Evolutionary conservation across 352 stramenopile species (phyloP), one percentile per base, ranked within the genome.

Genomic region (Globisporangium canariense): DNA sequence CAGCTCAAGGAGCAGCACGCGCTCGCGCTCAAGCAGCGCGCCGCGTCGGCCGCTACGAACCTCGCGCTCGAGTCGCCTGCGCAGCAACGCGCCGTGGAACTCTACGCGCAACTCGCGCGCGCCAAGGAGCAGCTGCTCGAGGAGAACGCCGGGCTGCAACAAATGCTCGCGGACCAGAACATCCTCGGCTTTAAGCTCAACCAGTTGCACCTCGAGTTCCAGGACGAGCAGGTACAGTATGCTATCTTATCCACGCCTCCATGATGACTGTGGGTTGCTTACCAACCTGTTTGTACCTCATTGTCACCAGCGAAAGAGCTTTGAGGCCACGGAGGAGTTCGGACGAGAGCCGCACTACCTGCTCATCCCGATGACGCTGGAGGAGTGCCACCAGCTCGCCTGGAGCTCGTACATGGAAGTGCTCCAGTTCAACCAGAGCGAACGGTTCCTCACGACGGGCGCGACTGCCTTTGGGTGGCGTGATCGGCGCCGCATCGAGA

Each of bases 31-130:
- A 16, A 61, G 56, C 56, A 41, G 25, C 56, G 40, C 13, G 25
- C 40, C 22, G 14, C n/a, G 10, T 41, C 36, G 9, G 18, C 22
- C 4, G 25, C 28, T 5, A 38, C 25, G 18, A 57, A 18, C 51
- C 51, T 57, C 51, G 3, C 30, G 30, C 51, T 8, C 41, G 41
- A 40, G 50, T 41, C 50, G 6, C 13, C 50, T 28, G 50, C 50
- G 28, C 50, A 56, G 28, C 6, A 11, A 16, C 36, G 7, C 14
- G 52, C 62, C 32, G 50, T 76, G 9, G 58, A 78, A 59, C 58
- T 75, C 32, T 91, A 89, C 65, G 72, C 77, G 66, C 64, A 85
- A 49, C 60, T 86, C 41, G 79, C 77, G 47, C 67, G 73, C 32
- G 64, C 76, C 20, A 83, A 83, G 32, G 78, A 91, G 57, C 66